Percentiles rank a stretch among this genome's conserved stretches.
Conservation (phyloP, 2,329 filamentous ascomycete species). For the Scopulariopsis brevicaulis region DNA sequence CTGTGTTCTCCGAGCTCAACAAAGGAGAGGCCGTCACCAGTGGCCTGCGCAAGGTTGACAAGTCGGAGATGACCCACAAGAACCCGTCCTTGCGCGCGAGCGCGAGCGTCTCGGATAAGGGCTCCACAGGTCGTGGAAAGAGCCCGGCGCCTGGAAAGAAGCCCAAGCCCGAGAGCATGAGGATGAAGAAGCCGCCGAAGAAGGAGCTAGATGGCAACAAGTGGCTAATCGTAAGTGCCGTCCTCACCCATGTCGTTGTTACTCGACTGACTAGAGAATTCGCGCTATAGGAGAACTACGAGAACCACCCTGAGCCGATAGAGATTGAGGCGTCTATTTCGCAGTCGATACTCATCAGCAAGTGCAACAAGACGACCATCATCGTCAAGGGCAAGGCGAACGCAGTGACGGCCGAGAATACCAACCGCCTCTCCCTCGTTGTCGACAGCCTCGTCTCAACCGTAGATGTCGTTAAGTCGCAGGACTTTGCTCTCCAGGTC, state of each 20-base stretch:
- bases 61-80: slow-evolving; percentile 96
- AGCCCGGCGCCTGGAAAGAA: slow-evolving; percentile 83
- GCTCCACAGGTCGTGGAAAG: slow-evolving; percentile 52
- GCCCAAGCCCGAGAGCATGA: slow-evolving; percentile 77
- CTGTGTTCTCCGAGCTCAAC: slow-evolving; percentile 88
- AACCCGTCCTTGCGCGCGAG: slow-evolving; percentile 75
- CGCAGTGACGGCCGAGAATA: slow-evolving; percentile 93
- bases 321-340: slow-evolving; percentile 72
- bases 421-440: slow-evolving; percentile 69
- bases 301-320: slow-evolving; percentile 60
- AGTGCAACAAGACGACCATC: slow-evolving; percentile 83
- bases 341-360: slow-evolving; percentile 85
- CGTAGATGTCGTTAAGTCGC: slow-evolving; percentile 89
- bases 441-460: slow-evolving; percentile 84
- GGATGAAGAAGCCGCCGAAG: slow-evolving; percentile 67
- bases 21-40: slow-evolving; percentile 80
- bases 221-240: slow-evolving; percentile 64
- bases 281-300: slow-evolving; percentile 67
- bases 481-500: slow-evolving; percentile 91
- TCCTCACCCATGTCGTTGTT: slow-evolving; percentile 5
- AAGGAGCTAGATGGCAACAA: slow-evolving; percentile 82
- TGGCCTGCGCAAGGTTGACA: slow-evolving; percentile 84
- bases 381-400: slow-evolving; percentile 90
- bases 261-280: background rate
- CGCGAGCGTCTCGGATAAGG: slow-evolving; percentile 55